Evolutionary conservation across 2,329 filamentous ascomycete species (phyloP).

Genomic region (Exserohilum turcica): DNA sequence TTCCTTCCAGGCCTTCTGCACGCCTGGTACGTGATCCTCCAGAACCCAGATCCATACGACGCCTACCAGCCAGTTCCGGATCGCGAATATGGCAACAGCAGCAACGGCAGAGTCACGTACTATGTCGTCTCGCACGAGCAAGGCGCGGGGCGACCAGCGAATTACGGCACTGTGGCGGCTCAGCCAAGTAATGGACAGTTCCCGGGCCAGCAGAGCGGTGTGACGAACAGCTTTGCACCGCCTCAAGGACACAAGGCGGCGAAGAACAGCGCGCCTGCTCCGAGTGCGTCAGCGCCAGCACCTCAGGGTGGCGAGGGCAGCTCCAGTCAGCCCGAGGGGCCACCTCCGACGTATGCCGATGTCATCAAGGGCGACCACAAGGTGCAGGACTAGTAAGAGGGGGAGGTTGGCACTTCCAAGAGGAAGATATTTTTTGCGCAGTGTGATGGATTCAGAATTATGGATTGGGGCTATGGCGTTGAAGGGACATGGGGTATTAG

Average conservation of each 20-base stretch:
- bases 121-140: slow-evolving; percentile 35
- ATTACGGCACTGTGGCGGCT: slow-evolving; percentile 51
- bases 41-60: slow-evolving; percentile 73
- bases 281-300: slow-evolving; percentile 14
- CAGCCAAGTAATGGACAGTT: slow-evolving; percentile 50
- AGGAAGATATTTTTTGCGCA: too few relatives aligned
- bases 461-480: slow-evolving; percentile 2
- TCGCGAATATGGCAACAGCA: slow-evolving; percentile 53
- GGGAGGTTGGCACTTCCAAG: too few relatives aligned
- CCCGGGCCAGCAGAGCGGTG: slow-evolving; percentile 48
- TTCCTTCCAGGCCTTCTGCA: slow-evolving; percentile 85
- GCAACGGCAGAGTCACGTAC: slow-evolving; percentile 29
- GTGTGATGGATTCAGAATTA: neutral
- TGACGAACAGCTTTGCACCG: slow-evolving; percentile 37
- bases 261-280: slow-evolving; percentile 17
- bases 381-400: slow-evolving; percentile 62
- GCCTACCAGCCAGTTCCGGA: slow-evolving; percentile 66
- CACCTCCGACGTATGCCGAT: slow-evolving; percentile 86
- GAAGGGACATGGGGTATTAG: neutral
- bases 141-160: slow-evolving; percentile 48
- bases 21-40: slow-evolving; percentile 96
- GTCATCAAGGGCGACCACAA: slow-evolving; percentile 90
- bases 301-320: slow-evolving; percentile 34
- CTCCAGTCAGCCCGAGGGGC: slow-evolving; percentile 48
- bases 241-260: slow-evolving; percentile 27